These are phyloP conservation scores for Coprinopsis marcescibilis DNA, from an alignment of 768 basidiomycete species.

Conservation along the genomic window DNA sequence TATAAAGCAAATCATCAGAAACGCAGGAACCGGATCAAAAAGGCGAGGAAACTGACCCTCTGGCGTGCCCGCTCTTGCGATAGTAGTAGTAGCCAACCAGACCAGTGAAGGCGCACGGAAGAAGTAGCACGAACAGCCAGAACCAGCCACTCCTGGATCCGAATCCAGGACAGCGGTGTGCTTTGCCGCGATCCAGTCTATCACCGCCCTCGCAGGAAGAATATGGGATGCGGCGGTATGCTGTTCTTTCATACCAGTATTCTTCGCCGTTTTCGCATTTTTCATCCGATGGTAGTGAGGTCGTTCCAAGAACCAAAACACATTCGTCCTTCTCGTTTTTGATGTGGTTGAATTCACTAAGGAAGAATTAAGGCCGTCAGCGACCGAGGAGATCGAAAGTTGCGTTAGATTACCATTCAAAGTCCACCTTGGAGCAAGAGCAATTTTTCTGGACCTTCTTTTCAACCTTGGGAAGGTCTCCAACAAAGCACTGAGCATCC, in stretches of 20 bases:
- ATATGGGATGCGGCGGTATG: conserved; percentile 86
- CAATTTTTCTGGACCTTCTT: conserved; percentile 64
- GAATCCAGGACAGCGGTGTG: conserved; percentile 81
- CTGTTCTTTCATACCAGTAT: conserved; percentile 92
- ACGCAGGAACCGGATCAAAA: conserved; percentile 8
- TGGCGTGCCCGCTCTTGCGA: conserved; percentile 59
- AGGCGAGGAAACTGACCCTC: conserved; percentile 53
- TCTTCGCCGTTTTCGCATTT: conserved; percentile 58
- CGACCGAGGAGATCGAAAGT: not conserved
- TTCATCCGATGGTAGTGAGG: conserved; percentile 55
- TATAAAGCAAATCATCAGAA: conserved; percentile 22
- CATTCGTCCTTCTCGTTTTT: conserved; percentile 68
- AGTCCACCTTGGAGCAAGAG: conserved; percentile 67
- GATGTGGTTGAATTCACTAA: conserved; percentile 88
- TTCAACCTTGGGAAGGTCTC: conserved; percentile 50
- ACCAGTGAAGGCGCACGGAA: conserved; percentile 75
- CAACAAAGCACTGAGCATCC: conserved; percentile 78
- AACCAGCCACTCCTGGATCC: conserved; percentile 68
- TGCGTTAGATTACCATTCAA: conserved; percentile 73
- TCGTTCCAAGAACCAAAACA: conserved; percentile 66
- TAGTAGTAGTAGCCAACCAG: conserved; percentile 82
- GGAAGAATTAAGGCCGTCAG: not conserved
- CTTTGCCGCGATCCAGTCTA: conserved; percentile 68
- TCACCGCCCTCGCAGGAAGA: conserved; percentile 80
- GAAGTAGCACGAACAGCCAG: conserved; percentile 72